Percentiles rank a stretch among this genome's conserved stretches.
phyloP scores from a whole-genome alignment of 306 rosid species.

The Rosa chinensis region DNA sequence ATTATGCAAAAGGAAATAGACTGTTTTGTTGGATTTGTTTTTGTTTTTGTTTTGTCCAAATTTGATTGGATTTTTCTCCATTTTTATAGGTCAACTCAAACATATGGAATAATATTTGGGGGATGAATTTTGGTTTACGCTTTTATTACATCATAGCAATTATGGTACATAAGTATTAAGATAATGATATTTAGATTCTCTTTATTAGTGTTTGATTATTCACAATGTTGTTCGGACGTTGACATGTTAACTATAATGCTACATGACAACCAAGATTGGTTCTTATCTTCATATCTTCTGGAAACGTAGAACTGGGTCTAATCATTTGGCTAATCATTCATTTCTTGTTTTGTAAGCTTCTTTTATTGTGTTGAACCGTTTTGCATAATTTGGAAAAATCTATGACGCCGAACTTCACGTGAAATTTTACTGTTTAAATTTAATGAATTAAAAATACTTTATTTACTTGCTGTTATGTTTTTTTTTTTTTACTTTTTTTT shows the following conservation, averaged over 20 bases:
- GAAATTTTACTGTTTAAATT: too few species aligned
- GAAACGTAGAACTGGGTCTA: neutral
- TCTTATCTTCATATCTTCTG: slow-evolving; percentile 6
- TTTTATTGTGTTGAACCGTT: neutral
- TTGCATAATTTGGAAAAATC: neutral
- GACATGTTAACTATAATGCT: neutral
- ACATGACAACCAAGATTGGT: neutral
- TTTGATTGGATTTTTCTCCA: neutral
- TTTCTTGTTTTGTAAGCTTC: neutral
- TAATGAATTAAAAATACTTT: too few species aligned
- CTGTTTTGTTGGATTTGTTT: neutral
- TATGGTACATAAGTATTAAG: neutral
- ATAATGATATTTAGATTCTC: neutral
- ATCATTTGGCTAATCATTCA: neutral
- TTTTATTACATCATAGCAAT: neutral
- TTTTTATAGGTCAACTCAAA: slow-evolving; percentile 4
- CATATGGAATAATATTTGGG: neutral
- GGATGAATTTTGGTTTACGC: slow-evolving; percentile 1
- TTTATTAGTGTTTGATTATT: neutral
- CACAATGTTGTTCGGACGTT: neutral
- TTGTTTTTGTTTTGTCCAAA: neutral
- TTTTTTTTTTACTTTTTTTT: too few species aligned
- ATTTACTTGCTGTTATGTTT: too few species aligned
- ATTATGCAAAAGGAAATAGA: slow-evolving; percentile 12
- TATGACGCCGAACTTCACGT: neutral